Base-by-base conservation (phyloP, 208 protist species). In the Wallacemonas sp. region DNA sequence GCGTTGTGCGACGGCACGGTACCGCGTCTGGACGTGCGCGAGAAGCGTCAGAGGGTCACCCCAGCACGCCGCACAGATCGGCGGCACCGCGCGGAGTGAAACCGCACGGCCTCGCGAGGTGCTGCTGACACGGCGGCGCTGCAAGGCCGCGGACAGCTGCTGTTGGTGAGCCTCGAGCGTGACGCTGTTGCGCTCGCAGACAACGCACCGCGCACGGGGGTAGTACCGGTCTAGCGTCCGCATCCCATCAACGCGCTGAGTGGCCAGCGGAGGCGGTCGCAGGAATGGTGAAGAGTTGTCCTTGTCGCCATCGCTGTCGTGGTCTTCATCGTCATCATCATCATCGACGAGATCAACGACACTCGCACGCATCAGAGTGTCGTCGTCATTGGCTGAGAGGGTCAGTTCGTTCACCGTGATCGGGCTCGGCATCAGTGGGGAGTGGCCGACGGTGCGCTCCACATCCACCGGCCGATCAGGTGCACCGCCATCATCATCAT, bases 151-250 rank as follows among this genome's bases (percentile, higher is more conserved):
- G 47, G 21, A 17, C 17, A 39, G 48, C 46, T 57, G 62, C 27
- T 44, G 19, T 14, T 58, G 46, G 29, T 68, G 62, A 6, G 27
- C 71, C 21, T 74, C 68, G 8, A 73, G 48, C 27, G 65, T 71
- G 12, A 83, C 73, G 17, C 34, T 38, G 39, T 67, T 57, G 11
- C 44, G 54, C 32, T 75, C 70, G 39, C 82, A 88, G 17, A 79
- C 68, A 1, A 79, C 69, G 46, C 82, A 88, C 16, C 69, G 48
- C 0, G 66, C 71, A 32, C 69, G 66, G 0, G 76, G 72, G 52
- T 76, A 88, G 49, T 74, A 85, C 1, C 46, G 67, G 62, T 88
- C 82, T 1, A 88, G 61, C 19, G 82, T 88, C 21, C 41, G 30
- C 43, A 34, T 56, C 23, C 26, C 60, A 36, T 57, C 41, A 29